phyloP scores from a whole-genome alignment of 768 basidiomycete genomes.

The Termitomyces sp. region DNA sequence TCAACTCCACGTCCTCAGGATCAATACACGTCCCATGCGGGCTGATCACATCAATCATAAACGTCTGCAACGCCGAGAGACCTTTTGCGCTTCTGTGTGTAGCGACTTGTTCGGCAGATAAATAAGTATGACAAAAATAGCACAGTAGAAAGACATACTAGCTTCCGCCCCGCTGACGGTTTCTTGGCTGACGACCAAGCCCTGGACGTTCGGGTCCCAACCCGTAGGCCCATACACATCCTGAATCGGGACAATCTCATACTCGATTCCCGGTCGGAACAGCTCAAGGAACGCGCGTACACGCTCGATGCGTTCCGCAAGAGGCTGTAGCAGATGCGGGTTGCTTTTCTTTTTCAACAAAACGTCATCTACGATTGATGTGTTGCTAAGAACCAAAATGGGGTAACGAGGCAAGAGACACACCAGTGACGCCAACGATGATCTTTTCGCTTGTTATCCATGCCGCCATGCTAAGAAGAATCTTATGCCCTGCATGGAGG shows the following conservation, averaged over 20 bases:
- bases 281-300: slow-evolving; percentile 67
- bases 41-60: slow-evolving; percentile 89
- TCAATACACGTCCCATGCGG: slow-evolving; percentile 53
- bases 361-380: slow-evolving; percentile 47
- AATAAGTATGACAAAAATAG: neutral
- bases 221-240: slow-evolving; percentile 94
- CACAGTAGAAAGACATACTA: slow-evolving; percentile 42
- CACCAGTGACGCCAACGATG: slow-evolving; percentile 87
- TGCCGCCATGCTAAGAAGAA: slow-evolving; percentile 87
- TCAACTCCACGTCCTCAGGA: slow-evolving; percentile 57
- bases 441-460: slow-evolving; percentile 77
- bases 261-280: slow-evolving; percentile 60
- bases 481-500: slow-evolving; percentile 95
- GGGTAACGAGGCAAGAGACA: slow-evolving; percentile 14
- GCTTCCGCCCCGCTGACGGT: slow-evolving; percentile 71
- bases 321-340: slow-evolving; percentile 58
- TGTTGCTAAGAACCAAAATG: slow-evolving; percentile 1
- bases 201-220: slow-evolving; percentile 85
- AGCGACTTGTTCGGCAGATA: slow-evolving; percentile 51
- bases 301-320: slow-evolving; percentile 46
- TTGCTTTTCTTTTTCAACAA: slow-evolving; percentile 71
- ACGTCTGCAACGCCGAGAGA: slow-evolving; percentile 58
- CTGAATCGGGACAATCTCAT: slow-evolving; percentile 66
- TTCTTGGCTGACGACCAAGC: slow-evolving; percentile 87
- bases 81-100: slow-evolving; percentile 46